Evolutionary conservation across 257 asterid species (phyloP), one percentile per base, ranked within the genome.

Genomic region (Scutellaria barbata): DNA sequence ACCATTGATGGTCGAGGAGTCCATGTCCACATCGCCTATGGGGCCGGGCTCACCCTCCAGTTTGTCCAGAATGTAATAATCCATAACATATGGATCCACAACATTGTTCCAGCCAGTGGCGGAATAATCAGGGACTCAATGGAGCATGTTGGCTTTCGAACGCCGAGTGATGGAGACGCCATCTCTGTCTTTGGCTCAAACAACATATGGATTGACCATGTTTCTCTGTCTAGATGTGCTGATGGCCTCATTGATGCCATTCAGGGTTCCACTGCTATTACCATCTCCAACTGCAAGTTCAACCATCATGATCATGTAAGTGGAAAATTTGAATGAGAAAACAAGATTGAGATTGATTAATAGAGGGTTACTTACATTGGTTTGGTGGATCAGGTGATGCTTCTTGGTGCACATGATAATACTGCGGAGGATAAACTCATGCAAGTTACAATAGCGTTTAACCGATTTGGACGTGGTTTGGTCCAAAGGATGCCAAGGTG

Each of bases 201-300:
- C 79, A 82, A 77, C 56, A 48, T 92, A 8, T 89, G 98, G 96
- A 83, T 89, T 11, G 98, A 89, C 76, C 98, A 92, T 45, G 80
- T 79, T 58, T 77, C 96, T 1, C 10, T 89, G 67, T 60, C 92
- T 2, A 84, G 37, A 45, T 84, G 82, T 30, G 76, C 68, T 0
- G 98, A 92, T 52, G 98, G 98, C 1, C 96, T 89, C 56, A 40
- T 89, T 11, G 96, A 91, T 52, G 98, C 85, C 42, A 82, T 92
- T 52, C 82, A 81, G 81, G 98, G 87, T n/a, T 92, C 98, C 57
- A 92, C 96, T 0, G 98, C 98, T 8, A 67, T 92, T 56, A 92
- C 98, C 70, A 83, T 92, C 72, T 92, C 98, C 60, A 89, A 89
- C 82, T 88, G 96, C 89, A 89, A 92, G 74, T 92, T 92, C 82